Base-by-base conservation (phyloP, 441 rosid species). In the Flueggea neowawraea region DNA sequence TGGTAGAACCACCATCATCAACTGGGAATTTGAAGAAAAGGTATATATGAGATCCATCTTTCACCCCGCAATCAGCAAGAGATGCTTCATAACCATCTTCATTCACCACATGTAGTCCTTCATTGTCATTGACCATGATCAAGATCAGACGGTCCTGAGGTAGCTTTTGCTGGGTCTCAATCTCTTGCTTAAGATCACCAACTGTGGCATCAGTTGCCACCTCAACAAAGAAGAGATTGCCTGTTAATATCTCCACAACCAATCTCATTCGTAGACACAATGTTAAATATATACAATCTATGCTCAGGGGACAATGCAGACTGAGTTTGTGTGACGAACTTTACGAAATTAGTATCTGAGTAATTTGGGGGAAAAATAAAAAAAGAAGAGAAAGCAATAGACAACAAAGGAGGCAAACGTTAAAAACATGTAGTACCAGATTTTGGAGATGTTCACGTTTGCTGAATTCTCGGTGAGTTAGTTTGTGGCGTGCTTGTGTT, bases 181-280 rank as follows among this genome's bases (percentile, higher is more conserved):
- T 81, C 74, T 80, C 82, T 69, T 70, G 77, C 68, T 85, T 86
- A 0, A 88, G 72, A 50, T 85, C 86, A 13, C 57, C 80, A 13
- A 85, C 68, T 2, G 81, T 86, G 14, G 86, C 85, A 63, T 79
- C 73, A 11, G 76, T 62, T n/a, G 16, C 77, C 54, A 91, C 73
- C 47, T 88, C 59, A 58, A 80, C 41, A 62, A 67, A 68, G 75
- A 91, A 80, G 45, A 82, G 71, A 16, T 32, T 62, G 16, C 94
- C 97, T 1, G 90, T 88, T 58, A 88, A 57, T 58, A 82, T 82
- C 83, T 88, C 94, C 69, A 88, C 87, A 31, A 17, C 81, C 67
- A 87, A 61, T 72, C 60, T 85, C 97, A 88, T 90, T 15, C 10
- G 2, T 52, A 1, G 28, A 0, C 55, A 52, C 33, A 31, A 11